Base-by-base conservation (phyloP, 1,139 yeast species). In the Candida sojae region DNA sequence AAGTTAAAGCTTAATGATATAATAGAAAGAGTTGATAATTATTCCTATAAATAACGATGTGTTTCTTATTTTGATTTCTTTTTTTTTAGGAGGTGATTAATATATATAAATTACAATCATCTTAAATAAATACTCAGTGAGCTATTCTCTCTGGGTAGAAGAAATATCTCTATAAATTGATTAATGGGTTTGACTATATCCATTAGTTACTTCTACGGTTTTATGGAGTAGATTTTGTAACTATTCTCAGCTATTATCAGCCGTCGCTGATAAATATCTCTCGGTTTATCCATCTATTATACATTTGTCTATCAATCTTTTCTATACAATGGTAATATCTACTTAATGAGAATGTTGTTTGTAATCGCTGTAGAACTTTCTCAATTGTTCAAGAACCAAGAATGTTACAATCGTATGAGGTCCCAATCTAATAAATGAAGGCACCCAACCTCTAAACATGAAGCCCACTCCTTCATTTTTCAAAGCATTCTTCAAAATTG, bases 391-490 rank as follows among this genome's bases (percentile, higher is more conserved):
- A 53, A 88, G 77, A 2, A 84, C 95, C 55, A 89, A 69, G 68
- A 90, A 89, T 1, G 96, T 90, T 31, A 90, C 82, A 53, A 90
- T 88, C 0, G 97, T 90, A 58, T 89, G 96, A 30, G 96, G 96
- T 0, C 96, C 96, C 53, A 90, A 74, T 62, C 96, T 82, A 8
- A 89, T 80, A 63, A 90, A 90, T 29, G 95, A 84, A 31, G 96
- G 96, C 39, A 87, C 70, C 96, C 96, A 90, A 25, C 96, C 96
- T 66, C 96, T 77, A 66, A 89, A 89, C 84, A 88, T 82, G 67
- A 89, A 89, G 1, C 84, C 79, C 10, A 80, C 72, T 28, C 96
- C 96, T 67, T 89, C 96, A 23, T 63, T 71, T 55, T 77, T 78
- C 34, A 88, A 76, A 1, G 95, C 90, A 10, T 68, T 63, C 1